Base-by-base conservation (phyloP, 495 filamentous ascomycete genomes). In the Penicillium ochrochloron region DNA sequence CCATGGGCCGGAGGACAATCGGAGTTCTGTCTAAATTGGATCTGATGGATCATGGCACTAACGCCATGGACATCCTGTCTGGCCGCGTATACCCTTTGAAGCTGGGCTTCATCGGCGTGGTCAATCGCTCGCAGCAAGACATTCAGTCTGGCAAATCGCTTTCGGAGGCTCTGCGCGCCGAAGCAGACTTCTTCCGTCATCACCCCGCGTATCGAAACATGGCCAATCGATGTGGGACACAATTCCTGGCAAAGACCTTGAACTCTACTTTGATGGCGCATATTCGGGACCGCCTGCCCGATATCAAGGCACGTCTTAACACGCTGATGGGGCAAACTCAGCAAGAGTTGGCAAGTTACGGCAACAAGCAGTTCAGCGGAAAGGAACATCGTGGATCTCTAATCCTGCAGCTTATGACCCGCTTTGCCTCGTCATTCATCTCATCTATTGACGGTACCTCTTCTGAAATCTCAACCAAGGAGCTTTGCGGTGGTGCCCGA, bases 251-350 rank as follows among this genome's bases (percentile, higher is more conserved):
- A 44, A 99, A 96, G 84, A 95, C 90, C 23, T 84, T 99, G 59
- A 99, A 98, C 71, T 88, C 88, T 44, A 98, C 94, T 6, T 82
- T 99, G 61, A 98, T 98, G 95, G 78, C 88, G 19, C 95, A 99
- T 71, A 99, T 99, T 73, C 91, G 95, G 41, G 96, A 98, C 71
- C 86, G 95, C 31, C 76, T 99, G 58, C 95, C 95, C 5, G 95
- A 99, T 77, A 99, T 99, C 78, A 99, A 99, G 75, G 95, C 95
- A 27, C 88, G 95, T 31, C 82, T 99, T 41, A 99, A 99, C 70
- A 99, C 95, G 0, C 76, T 99, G 57, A 99, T 99, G 96, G 95
- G 95, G 7, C 95, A 99, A 75, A 99, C 95, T 23, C 96, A 99
- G 68, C 95, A 99, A 78, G 95, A 99, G 74, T 85, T 99, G 52